Base-by-base conservation (phyloP, 2,329 filamentous ascomycete species). In the Pseudodiploospora longispora region DNA sequence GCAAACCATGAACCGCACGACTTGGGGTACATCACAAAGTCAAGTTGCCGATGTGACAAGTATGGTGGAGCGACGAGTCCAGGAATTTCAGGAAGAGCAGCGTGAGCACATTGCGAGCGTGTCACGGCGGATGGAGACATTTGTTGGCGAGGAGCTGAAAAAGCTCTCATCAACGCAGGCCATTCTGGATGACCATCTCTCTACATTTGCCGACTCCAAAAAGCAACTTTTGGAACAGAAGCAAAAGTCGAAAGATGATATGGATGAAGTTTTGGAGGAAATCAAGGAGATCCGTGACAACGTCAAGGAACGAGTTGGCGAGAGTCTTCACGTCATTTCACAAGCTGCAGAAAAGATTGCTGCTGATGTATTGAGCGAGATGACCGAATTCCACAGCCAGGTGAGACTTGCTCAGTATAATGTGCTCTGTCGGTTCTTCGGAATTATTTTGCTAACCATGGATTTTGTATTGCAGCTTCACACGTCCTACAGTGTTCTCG, bases 191-290 rank as follows among this genome's bases (percentile, higher is more conserved):
- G 73, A 82, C 38, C 85, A 90, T 56, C 72, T 85, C 6, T 67
- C 74, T 6, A 73, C 74, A 0, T 88, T 95, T 54, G 73, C 80
- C 34, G 70, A 74, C 12, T 86, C 85, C 0, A 82, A 83, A 60
- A 70, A 72, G 41, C 78, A 85, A 52, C 75, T 94, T 10, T 74
- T 85, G 28, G 70, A 77, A 36, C 82, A 85, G 55, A 85, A 82
- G 44, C 71, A 75, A 27, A 71, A 75, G 49, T 84, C 88, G 3
- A 87, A 85, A 56, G 81, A 90, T 39, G 85, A 90, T 45, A 89
- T 96, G 86, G 90, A 96, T 55, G 72, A 78, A n/a, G 83, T 95
- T 2, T 73, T 98, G 7, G 87, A 93, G 56, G 91, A 95, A 60
- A 95, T 97, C 61, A 90, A 90, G 60, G 80, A 78, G n/a, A 74